Base-by-base conservation (phyloP, 179 eudicot species). In the Silene coronaria region DNA sequence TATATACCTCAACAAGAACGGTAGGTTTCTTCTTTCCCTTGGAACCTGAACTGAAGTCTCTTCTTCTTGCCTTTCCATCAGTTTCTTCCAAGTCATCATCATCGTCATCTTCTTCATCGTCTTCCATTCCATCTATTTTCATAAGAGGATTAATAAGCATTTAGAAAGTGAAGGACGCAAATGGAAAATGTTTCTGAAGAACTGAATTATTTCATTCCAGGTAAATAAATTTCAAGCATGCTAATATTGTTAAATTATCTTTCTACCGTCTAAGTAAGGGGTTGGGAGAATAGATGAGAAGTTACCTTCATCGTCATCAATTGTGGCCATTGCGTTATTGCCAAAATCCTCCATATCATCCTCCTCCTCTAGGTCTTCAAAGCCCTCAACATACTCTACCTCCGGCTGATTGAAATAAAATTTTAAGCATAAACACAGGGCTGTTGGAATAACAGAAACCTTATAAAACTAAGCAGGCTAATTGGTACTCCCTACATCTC, bases 321-420 rank as follows among this genome's bases (percentile, higher is more conserved):
- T 23, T n/a, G 75, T 75, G 12, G 55, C 60, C 62, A 82, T 66
- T 55, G 87, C 74, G 73, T 81, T 71, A 79, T 80, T 79, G 48
- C 77, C 87, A 72, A 87, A 82, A 83, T 90, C 97, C 81, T 90
- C 97, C 45, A 91, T 90, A 77, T 86, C 96, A 13, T 90, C 93
- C 76, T 85, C 91, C 73, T 86, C 89, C 83, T 90, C 96, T 69
- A 85, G 85, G 2, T 88, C 92, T 70, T 84, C 89, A 87, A 75
- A 81, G 72, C 87, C 91, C 82, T 90, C 96, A 69, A 92, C 93
- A 79, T 76, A 90, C 80, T 92, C 97, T 6, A 77, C 72, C 79
- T 79, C 91, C 45, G 67, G 61, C 78, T 88, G 82, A 67, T 72
- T 23, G 13, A 78, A 26, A 70, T 26, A 32, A 24, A 70, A 48